Conservation (phyloP, 305 asterid genomes). For the Petunia hybrid region DNA sequence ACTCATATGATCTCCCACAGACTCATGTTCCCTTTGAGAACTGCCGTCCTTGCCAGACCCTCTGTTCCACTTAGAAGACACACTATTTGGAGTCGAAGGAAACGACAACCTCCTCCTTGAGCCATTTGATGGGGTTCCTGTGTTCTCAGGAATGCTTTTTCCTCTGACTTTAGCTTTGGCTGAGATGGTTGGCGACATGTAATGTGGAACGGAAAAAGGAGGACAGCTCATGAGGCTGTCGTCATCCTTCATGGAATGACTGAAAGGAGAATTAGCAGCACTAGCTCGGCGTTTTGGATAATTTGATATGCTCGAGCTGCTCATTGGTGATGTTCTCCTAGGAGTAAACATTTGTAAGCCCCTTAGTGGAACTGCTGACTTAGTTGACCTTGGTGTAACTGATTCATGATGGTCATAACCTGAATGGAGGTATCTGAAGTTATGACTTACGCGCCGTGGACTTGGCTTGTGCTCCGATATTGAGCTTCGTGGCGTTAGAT, state of each 20-base stretch:
- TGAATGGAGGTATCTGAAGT: slow-evolving; percentile 43
- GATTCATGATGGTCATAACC: slow-evolving; percentile 58
- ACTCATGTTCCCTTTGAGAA: slow-evolving; percentile 46
- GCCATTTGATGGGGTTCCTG: slow-evolving; percentile 68
- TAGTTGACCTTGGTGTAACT: slow-evolving; percentile 73
- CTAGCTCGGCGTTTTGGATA: slow-evolving; percentile 52
- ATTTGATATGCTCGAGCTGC: slow-evolving; percentile 41
- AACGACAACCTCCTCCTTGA: slow-evolving; percentile 83
- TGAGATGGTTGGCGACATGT: slow-evolving; percentile 80
- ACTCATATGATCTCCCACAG: slow-evolving; percentile 60
- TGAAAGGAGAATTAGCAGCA: slow-evolving; percentile 50
- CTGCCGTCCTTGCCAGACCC: slow-evolving; percentile 57
- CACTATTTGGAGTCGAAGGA: slow-evolving; percentile 70
- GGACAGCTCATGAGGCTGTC: slow-evolving; percentile 92
- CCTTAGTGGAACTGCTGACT: slow-evolving; percentile 62
- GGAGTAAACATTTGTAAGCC: slow-evolving; percentile 66
- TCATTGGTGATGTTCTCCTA: slow-evolving; percentile 53
- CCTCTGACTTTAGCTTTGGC: slow-evolving; percentile 80
- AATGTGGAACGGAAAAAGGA: slow-evolving; percentile 76
- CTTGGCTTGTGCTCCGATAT: slow-evolving; percentile 63
- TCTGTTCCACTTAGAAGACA: slow-evolving; percentile 70
- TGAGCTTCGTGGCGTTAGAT: slow-evolving; percentile 62
- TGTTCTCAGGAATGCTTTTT: slow-evolving; percentile 67
- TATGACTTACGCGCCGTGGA: slow-evolving; percentile 48
- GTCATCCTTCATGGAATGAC: slow-evolving; percentile 59